Percentiles rank a stretch among this genome's conserved stretches.
phyloP scores from a whole-genome alignment of 1,284 basidiomycete genomes.

The Leccinum variabile region DNA sequence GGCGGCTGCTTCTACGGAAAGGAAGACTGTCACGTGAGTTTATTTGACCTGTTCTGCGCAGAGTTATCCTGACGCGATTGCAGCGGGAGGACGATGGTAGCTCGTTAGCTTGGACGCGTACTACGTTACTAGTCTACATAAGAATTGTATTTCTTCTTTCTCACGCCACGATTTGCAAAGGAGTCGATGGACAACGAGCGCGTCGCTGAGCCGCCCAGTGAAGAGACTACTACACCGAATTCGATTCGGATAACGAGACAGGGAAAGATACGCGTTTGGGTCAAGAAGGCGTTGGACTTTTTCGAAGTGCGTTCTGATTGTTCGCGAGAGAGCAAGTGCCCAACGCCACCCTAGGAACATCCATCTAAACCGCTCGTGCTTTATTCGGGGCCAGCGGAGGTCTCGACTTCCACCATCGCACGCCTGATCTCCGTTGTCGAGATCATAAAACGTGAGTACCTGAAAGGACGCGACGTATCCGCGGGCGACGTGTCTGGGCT shows the following conservation, averaged over 20 bases:
- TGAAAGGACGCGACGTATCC: slow-evolving; percentile 48
- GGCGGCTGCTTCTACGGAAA: slow-evolving; percentile 68
- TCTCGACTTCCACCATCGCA: slow-evolving; percentile 53
- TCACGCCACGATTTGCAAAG: slow-evolving; percentile 20
- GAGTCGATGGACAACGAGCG: slow-evolving; percentile 22
- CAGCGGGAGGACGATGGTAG: slow-evolving; percentile 56
- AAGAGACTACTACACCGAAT: slow-evolving; percentile 9
- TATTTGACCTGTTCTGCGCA: slow-evolving; percentile 3
- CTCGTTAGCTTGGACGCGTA: slow-evolving; percentile 38
- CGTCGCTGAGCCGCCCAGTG: slow-evolving; percentile 8
- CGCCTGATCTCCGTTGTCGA: slow-evolving; percentile 77
- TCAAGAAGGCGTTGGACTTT: slow-evolving; percentile 60
- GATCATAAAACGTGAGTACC: slow-evolving; percentile 80
- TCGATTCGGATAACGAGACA: slow-evolving; percentile 60
- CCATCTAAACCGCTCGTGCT: slow-evolving; percentile 57
- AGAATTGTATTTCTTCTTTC: slow-evolving; percentile 10
- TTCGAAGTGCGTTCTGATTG: slow-evolving; percentile 49
- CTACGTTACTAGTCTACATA: neutral
- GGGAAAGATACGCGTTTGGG: slow-evolving; percentile 64
- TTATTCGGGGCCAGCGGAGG: slow-evolving; percentile 59
- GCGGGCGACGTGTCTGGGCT: slow-evolving; percentile 51
- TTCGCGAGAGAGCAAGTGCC: slow-evolving; percentile 5
- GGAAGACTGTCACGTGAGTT: slow-evolving; percentile 89
- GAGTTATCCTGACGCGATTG: slow-evolving; percentile 12
- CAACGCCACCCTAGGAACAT: slow-evolving; percentile 47